A percentile compares a stretch with the other conserved stretches of the same genome.
Evolutionary conservation across 2,329 filamentous ascomycete species (phyloP).

Genomic region (Epichloe scottii): DNA sequence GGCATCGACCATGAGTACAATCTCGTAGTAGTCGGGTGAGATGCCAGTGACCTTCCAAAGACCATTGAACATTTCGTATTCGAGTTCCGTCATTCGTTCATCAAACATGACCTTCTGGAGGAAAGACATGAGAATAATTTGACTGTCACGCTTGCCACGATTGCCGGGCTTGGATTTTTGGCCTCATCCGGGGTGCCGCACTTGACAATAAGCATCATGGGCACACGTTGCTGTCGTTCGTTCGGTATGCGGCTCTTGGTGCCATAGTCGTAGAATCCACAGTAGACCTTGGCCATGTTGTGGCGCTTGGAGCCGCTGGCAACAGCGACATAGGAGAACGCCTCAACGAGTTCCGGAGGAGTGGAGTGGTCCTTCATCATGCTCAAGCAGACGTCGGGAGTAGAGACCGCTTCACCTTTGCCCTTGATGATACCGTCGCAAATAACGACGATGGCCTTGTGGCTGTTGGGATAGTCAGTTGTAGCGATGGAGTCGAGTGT

Average conservation of each 20-base stretch:
- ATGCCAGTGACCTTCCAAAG: constrained; percentile 98
- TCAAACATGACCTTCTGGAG: constrained; percentile 99
- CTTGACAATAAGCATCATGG: constrained; percentile 95
- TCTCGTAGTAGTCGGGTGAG: constrained; percentile 94
- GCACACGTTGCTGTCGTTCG: constrained; percentile 90
- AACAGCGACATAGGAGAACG: constrained; percentile 93
- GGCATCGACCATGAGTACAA: constrained; percentile 97
- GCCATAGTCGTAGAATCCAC: constrained; percentile 97
- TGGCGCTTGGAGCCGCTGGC: constrained; percentile 92
- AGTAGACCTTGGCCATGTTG: constrained; percentile 98
- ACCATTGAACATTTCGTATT: constrained; percentile 99
- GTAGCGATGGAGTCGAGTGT: constrained; percentile 93
- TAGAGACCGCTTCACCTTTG: constrained; percentile 73
- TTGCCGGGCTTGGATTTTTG: constrained; percentile 82
- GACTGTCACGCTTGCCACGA: constrained; percentile 95
- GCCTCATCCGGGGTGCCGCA: constrained; percentile 85
- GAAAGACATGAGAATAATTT: constrained; percentile 99
- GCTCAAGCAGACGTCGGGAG: constrained; percentile 75
- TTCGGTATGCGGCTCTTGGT: constrained; percentile 61
- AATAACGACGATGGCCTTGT: constrained; percentile 91
- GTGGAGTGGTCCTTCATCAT: constrained; percentile 94
- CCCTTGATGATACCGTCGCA: constrained; percentile 98
- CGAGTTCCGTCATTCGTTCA: constrained; percentile 97
- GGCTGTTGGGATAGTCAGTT: constrained; percentile 98
- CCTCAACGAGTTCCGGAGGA: constrained; percentile 66